Conservation (phyloP, 1,284 basidiomycete genomes). For the Naganishia liquefaciens region DNA sequence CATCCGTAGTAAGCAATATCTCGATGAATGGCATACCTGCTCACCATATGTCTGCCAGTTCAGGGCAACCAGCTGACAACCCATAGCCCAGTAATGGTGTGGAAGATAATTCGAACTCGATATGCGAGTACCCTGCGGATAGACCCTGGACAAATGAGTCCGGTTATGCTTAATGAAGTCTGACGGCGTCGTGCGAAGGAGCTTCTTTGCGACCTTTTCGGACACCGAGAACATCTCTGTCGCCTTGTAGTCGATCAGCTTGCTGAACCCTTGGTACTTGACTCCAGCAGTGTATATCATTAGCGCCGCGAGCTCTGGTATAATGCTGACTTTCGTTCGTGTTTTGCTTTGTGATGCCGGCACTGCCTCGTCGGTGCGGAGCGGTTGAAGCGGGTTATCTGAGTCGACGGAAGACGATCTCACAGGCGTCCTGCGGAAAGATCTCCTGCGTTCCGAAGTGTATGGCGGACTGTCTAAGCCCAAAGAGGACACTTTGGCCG, state of each 20-base stretch:
- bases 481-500: slow-evolving; percentile 30
- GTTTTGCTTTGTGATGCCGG: slow-evolving; percentile 1
- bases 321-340: slow-evolving; percentile 63
- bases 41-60: slow-evolving; percentile 96
- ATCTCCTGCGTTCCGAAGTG: slow-evolving; percentile 3
- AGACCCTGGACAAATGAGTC: slow-evolving; percentile 81
- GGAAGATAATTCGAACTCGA: slow-evolving; percentile 88
- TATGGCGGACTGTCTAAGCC: slow-evolving; percentile 4
- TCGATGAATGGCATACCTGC: slow-evolving; percentile 38
- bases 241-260: slow-evolving; percentile 80
- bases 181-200: slow-evolving; percentile 58
- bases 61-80: slow-evolving; percentile 90
- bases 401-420: slow-evolving; percentile 30
- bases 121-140: slow-evolving; percentile 81
- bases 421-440: slow-evolving; percentile 13
- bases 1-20: neutral
- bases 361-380: slow-evolving; percentile 7
- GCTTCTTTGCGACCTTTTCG: slow-evolving; percentile 68
- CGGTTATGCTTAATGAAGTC: slow-evolving; percentile 89
- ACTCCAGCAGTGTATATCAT: slow-evolving; percentile 95
- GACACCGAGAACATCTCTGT: slow-evolving; percentile 93
- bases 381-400: neutral
- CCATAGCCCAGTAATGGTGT: slow-evolving; percentile 83
- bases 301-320: slow-evolving; percentile 68
- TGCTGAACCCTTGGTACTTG: slow-evolving; percentile 88